phyloP scores from a whole-genome alignment of 2,329 filamentous ascomycete genomes.

The Trichoderma endophyticum region DNA sequence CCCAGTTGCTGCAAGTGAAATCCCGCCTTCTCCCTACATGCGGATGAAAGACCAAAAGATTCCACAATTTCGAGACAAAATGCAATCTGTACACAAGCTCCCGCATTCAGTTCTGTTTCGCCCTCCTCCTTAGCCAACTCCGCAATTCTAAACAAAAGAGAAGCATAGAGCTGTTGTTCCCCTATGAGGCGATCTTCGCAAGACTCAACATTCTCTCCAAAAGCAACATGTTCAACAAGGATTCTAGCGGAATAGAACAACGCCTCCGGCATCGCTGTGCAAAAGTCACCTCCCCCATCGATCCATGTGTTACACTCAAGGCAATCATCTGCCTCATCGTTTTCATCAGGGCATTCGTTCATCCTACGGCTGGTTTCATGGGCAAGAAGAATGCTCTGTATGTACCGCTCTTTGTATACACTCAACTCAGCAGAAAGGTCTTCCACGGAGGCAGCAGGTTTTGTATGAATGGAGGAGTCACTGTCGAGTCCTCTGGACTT shows the following conservation, averaged over 20 bases:
- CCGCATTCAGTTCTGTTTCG: neutral
- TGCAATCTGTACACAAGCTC: conserved; percentile 1
- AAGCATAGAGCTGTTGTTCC: neutral
- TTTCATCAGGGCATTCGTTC: neutral
- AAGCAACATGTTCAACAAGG: neutral
- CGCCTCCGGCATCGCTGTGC: neutral
- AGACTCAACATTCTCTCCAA: neutral
- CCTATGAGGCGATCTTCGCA: neutral
- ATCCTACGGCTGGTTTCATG: neutral
- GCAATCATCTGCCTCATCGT: neutral
- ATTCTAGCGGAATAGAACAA: conserved; percentile 4
- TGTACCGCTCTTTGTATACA: neutral
- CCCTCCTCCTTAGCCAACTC: neutral
- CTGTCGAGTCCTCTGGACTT: neutral
- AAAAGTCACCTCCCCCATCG: conserved; percentile 2
- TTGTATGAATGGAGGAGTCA: neutral
- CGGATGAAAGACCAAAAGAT: neutral
- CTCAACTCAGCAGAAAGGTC: neutral
- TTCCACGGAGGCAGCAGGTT: neutral
- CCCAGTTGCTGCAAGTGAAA: neutral
- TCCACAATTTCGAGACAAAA: conserved; percentile 1
- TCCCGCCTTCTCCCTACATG: neutral
- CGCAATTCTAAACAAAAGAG: neutral
- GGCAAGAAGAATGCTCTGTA: neutral
- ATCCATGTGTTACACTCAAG: neutral